Evolutionary conservation across 495 filamentous ascomycete genomes (phyloP), one percentile per base, ranked within the genome.

Genomic region (Rhypophila decipiens): DNA sequence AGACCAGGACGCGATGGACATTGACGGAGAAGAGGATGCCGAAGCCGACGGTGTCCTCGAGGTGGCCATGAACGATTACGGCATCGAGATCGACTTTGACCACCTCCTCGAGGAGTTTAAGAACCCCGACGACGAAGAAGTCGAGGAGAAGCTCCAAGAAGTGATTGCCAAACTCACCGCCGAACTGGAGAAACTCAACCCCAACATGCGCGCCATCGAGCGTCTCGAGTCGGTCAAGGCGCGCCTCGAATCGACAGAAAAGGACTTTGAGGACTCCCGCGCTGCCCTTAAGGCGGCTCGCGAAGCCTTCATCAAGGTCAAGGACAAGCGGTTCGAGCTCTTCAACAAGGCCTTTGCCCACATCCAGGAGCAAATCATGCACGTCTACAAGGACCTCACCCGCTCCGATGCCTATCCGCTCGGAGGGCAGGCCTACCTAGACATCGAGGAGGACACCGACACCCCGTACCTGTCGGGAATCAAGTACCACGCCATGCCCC

Each of bases 401-500:
- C 80, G 86, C 36, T 88, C 84, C 48, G 65, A 80, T n/a, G 80
- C 83, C 12, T 88, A 90, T 60, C 90, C 90, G 9, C 73, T 96
- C 42, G 93, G 94, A 52, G 93, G 93, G 33, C 87, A 90, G 73
- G 93, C 93, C 34, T 95, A 95, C 60, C 83, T 99, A 34, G 94
- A 96, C 57, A 88, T 90, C 60, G 88, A 90, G 58, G 83, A 85
- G 57, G 90, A 96, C 66, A 84, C 82, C 23, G 87, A 91, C 55
- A 74, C 67, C 23, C 94, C 93, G 0, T 97, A 95, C 68, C 79
- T 95, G 1, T 86, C 85, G 42, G 93, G 93, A 18, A 87, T 99
- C 68, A 95, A 94, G 55, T 99, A 97, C 67, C 88, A 96, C 65
- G 93, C 94, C 55, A 97, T 96, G 90, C 93, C 93, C 20, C 93